phyloP scores from a whole-genome alignment of 345 rosid genomes.

The Rhizophora mangle region DNA sequence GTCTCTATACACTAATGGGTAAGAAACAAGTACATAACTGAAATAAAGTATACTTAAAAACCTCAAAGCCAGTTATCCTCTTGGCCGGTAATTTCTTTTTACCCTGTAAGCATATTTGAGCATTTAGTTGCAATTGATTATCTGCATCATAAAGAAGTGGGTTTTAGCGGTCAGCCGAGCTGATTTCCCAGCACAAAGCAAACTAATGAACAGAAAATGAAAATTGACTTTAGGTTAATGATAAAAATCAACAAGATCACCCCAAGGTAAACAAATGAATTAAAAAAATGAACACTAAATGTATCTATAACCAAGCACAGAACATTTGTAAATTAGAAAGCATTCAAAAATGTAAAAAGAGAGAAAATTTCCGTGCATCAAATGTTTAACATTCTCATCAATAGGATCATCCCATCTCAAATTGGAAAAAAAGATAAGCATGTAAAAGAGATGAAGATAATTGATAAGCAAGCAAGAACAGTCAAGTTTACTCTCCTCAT shows the following conservation, averaged over 20 bases:
- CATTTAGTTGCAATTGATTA: constrained; percentile 27
- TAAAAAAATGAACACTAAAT: no score
- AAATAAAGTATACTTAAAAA: constrained; percentile 1
- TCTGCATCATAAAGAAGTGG: constrained; percentile 39
- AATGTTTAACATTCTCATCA: no score
- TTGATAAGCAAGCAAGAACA: no score
- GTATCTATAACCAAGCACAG: no score
- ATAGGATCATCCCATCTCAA: no score
- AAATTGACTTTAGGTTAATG: neutral
- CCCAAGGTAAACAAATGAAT: no score
- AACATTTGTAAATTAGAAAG: no score
- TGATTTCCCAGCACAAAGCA: constrained; percentile 15
- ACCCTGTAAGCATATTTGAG: constrained; percentile 33
- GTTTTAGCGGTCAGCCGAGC: constrained; percentile 26
- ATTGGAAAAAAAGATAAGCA: no score
- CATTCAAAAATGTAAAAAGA: no score
- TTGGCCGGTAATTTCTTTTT: constrained; percentile 42
- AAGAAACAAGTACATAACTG: neutral
- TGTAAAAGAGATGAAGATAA: no score
- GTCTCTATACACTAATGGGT: neutral
- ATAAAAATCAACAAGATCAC: neutral
- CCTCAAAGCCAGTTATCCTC: constrained; percentile 54
- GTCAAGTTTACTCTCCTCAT: no score
- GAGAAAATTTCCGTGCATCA: no score
- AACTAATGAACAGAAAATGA: constrained; percentile 11